Base-by-base conservation (phyloP, 176 grass and related monocot genomes). In the Aechmea fasciata region DNA sequence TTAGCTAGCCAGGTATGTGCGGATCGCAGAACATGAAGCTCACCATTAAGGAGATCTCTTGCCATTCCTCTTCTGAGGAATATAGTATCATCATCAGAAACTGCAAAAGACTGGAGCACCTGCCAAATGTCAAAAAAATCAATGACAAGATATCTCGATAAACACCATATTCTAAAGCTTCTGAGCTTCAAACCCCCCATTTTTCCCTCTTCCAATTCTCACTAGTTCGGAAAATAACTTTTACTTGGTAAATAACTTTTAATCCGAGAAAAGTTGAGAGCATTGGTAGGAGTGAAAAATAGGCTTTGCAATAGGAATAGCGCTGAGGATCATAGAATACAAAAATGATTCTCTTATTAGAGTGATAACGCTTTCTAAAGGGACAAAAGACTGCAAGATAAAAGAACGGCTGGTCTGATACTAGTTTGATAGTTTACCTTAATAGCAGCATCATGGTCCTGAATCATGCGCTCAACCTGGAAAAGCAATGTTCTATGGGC, bases 31-130 rank as follows among this genome's bases (percentile, higher is more conserved):
- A 91, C 75, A 25, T 73, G 71, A 9, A 88, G 77, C 78, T 88
- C 92, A 3, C 92, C 88, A 3, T 41, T 41, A 59, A 91, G 81
- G 64, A 96, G 12, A 78, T 96, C 85, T 75, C 59, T 86, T 62
- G 85, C 85, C 92, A 91, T 91, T 74, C 53, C 49, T 74, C 77
- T 86, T 75, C 92, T 86, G 2, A 75, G 62, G 7, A 72, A 75
- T 65, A 76, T 10, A 24, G 20, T 67, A 71, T 53, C 66, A 75
- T 11, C 67, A 15, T 72, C 53, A 52, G 49, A 3, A 19, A 63
- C 57, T 52, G 64, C 68, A 28, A 61, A 51, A 74, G 33, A 67
- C 73, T 88, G 66, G 67, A 96, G 85, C 67, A 54, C 68, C 85
- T 91, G 85, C 69, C 51, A 79, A 57, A 64, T 24, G 67, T 77